phyloP scores from a whole-genome alignment of 495 filamentous ascomycete genomes.

The Neurospora sp. region DNA sequence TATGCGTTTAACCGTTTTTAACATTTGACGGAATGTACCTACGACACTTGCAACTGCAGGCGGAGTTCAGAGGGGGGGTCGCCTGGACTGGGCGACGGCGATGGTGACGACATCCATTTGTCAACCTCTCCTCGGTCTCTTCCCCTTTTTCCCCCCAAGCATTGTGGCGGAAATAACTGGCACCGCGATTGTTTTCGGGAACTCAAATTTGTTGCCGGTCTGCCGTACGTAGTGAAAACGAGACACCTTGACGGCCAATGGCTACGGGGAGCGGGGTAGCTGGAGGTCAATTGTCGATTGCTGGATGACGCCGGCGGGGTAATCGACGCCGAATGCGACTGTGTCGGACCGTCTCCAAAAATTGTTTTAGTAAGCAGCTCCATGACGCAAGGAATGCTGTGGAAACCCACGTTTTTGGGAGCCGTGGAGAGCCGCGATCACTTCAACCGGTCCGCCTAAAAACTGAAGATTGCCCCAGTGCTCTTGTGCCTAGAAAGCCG shows the following conservation, averaged over 20 bases:
- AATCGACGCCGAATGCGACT: background rate
- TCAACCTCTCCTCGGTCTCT: background rate
- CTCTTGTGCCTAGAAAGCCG: background rate
- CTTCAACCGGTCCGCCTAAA: background rate
- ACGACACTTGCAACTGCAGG: too few relatives aligned
- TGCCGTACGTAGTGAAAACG: background rate
- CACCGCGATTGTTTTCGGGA: conserved; percentile 2
- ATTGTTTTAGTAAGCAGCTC: background rate
- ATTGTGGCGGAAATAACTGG: background rate
- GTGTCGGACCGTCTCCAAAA: background rate
- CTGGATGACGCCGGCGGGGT: background rate
- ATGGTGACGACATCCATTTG: conserved; percentile 19
- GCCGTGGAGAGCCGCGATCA: background rate
- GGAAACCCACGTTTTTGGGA: background rate
- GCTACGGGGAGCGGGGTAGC: background rate
- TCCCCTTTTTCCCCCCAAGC: background rate
- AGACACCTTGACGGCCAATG: background rate
- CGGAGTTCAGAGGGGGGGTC: too few relatives aligned
- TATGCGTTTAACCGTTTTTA: too few relatives aligned
- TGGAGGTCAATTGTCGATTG: background rate
- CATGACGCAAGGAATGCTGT: background rate
- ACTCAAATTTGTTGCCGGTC: conserved; percentile 4
- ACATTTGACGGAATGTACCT: too few relatives aligned
- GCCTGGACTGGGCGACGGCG: too few relatives aligned
- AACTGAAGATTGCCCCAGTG: background rate